A percentile compares a stretch with the other conserved stretches of the same genome.
phyloP scores from a whole-genome alignment of 768 basidiomycete species.

The Kwoniella sp. region DNA sequence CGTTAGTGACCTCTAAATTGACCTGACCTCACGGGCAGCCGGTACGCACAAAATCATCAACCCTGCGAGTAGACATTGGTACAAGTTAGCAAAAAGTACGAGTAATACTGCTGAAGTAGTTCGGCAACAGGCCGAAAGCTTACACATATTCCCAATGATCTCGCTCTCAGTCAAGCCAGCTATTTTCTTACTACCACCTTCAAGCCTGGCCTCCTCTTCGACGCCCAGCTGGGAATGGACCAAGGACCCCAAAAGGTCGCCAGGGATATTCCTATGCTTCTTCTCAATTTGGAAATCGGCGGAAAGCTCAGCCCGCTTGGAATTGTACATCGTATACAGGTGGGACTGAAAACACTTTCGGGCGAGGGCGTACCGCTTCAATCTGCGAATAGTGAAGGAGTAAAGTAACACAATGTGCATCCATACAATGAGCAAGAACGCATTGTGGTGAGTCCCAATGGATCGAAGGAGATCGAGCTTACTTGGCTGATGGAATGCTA shows the following conservation, averaged over 20 bases:
- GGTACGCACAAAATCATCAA: constrained; percentile 36
- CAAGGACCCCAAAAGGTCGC: constrained; percentile 33
- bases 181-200: constrained; percentile 12
- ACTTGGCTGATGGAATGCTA: constrained; percentile 1
- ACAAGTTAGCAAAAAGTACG: too few relatives aligned
- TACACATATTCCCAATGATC: constrained; percentile 43
- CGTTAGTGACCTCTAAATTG: too few relatives aligned
- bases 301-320: constrained; percentile 14
- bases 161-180: constrained; percentile 41
- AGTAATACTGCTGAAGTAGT: too few relatives aligned
- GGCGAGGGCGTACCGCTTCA: constrained; percentile 26
- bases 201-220: constrained; percentile 22
- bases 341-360: constrained; percentile 23
- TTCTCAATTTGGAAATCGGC: constrained; percentile 13
- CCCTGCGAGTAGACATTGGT: constrained; percentile 13
- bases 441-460: not conserved
- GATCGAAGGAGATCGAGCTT: not conserved
- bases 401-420: not conserved
- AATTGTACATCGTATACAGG: constrained; percentile 23
- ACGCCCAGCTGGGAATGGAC: constrained; percentile 35
- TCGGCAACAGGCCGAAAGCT: not conserved
- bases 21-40: too few relatives aligned
- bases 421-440: too few relatives aligned
- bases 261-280: constrained; percentile 1
- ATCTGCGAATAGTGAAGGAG: not conserved